phyloP scores from a whole-genome alignment of 306 rosid species.

The Lablab purpureus region DNA sequence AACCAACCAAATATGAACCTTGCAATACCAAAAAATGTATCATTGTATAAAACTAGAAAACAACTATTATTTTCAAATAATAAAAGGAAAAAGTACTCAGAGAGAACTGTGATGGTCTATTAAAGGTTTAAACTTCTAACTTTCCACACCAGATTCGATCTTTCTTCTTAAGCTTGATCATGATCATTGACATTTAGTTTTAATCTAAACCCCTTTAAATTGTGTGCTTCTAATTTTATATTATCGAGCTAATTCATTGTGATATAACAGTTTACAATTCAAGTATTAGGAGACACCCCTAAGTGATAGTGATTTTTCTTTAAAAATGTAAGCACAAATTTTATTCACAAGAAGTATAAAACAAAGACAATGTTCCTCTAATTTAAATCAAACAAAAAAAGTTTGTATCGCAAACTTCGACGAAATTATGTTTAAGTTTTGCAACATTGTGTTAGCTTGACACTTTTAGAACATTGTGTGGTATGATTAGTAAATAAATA shows the following conservation, averaged over 20 bases:
- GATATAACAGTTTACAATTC: not conserved
- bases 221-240: not conserved
- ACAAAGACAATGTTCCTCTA: not conserved
- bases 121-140: not conserved
- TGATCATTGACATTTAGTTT: not conserved
- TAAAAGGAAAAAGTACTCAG: not conserved
- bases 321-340: not conserved
- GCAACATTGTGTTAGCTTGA: no score
- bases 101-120: not conserved
- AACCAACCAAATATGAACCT: conserved; percentile 85
- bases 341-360: not conserved
- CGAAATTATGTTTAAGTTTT: no score
- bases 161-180: not conserved
- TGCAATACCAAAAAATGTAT: conserved; percentile 21
- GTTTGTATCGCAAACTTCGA: no score
- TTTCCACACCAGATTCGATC: no score
- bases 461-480: no score
- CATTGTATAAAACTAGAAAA: not conserved
- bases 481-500: no score
- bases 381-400: not conserved
- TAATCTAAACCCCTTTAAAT: not conserved
- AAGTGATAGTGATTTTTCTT: not conserved
- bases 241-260: not conserved
- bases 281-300: not conserved
- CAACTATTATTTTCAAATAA: not conserved